phyloP scores from a whole-genome alignment of 164 flowering plant species.

The Berberis vulgaris region DNA sequence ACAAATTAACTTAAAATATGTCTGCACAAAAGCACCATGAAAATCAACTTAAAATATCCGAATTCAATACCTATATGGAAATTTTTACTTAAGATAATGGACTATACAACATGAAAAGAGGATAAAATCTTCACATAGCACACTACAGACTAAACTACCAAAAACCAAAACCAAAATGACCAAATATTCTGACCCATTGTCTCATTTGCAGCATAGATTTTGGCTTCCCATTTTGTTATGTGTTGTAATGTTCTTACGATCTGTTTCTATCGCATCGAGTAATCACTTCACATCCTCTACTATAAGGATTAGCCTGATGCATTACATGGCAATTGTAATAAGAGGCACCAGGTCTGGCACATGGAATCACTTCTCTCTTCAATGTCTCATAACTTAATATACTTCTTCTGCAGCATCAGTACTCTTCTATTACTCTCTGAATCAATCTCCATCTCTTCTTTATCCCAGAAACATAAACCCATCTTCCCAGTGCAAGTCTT shows the following conservation, averaged over 20 bases:
- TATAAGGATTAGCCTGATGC: slow-evolving; percentile 38
- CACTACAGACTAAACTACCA: background rate
- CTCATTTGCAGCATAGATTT: no score
- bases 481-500: slow-evolving; percentile 9
- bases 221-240: background rate
- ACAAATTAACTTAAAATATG: no score
- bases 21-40: no score
- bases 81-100: no score
- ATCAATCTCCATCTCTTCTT: slow-evolving; percentile 30
- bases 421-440: slow-evolving; percentile 43
- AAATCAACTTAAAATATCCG: no score
- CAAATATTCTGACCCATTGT: background rate
- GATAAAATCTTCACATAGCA: no score
- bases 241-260: background rate
- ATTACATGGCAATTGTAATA: slow-evolving; percentile 45
- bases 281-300: slow-evolving; percentile 52
- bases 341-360: slow-evolving; percentile 54
- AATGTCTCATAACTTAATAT: slow-evolving; percentile 57
- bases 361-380: slow-evolving; percentile 48
- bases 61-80: no score
- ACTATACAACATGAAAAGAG: no score
- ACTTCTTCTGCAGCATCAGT: slow-evolving; percentile 37
- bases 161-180: background rate
- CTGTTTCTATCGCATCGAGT: background rate
- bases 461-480: slow-evolving; percentile 13